Conservation (phyloP, 306 rosid species). For the Casuarina cunninghamiana region DNA sequence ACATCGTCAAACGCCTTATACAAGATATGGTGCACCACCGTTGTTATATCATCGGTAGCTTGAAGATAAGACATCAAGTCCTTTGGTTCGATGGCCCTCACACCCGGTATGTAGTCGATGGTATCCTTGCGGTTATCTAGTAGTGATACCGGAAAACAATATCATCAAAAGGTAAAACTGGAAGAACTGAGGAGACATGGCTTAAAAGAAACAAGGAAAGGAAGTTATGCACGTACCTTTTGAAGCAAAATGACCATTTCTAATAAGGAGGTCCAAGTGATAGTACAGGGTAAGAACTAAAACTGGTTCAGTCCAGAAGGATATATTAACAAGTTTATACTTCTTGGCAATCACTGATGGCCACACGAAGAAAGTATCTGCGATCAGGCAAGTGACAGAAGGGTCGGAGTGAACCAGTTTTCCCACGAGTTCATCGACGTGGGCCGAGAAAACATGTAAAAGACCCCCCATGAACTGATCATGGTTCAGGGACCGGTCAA, state of each 20-base stretch:
- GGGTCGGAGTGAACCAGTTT: constrained; percentile 26
- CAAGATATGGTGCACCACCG: not conserved
- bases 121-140: constrained; percentile 30
- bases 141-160: not conserved
- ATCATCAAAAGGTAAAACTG: not conserved
- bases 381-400: constrained; percentile 32
- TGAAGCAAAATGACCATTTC: constrained; percentile 36
- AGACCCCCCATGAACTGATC: constrained; percentile 10
- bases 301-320: constrained; percentile 49
- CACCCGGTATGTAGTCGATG: constrained; percentile 40
- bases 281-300: constrained; percentile 21
- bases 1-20: constrained; percentile 25
- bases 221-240: not conserved
- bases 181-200: not conserved
- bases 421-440: constrained; percentile 34
- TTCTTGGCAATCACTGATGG: constrained; percentile 22
- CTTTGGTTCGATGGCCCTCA: constrained; percentile 31
- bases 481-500: constrained; percentile 21
- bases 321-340: constrained; percentile 29
- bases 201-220: too few species aligned
- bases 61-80: constrained; percentile 29
- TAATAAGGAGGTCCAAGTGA: constrained; percentile 34
- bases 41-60: not conserved
- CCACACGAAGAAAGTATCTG: constrained; percentile 32
- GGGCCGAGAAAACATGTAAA: constrained; percentile 26